These are phyloP conservation scores for Eucalyptus curtisii DNA, from an alignment of 345 rosid genomes.

Conservation along the genomic window DNA sequence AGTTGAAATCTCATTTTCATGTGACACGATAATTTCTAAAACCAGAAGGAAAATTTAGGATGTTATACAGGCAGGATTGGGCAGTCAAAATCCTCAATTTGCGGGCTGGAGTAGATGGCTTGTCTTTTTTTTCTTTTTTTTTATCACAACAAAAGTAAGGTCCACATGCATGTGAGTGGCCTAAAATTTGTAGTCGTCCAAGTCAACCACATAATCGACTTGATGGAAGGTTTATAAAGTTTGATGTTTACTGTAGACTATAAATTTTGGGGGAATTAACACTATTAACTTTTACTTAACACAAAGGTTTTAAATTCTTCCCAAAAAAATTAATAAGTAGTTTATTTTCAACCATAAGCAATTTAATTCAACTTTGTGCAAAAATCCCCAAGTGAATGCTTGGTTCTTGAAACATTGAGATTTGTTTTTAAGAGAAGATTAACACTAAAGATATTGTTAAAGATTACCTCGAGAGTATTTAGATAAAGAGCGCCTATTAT, in stretches of 20 bases:
- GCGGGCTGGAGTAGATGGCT: background rate
- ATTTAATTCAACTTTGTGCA: background rate
- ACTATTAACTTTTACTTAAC: background rate
- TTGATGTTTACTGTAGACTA: background rate
- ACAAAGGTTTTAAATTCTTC: background rate
- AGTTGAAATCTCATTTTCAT: background rate
- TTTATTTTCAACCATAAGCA: background rate
- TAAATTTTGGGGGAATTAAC: background rate
- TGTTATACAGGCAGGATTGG: background rate
- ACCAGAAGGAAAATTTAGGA: background rate
- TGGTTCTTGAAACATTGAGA: background rate
- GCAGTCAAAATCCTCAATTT: background rate
- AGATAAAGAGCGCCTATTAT: too few relatives aligned
- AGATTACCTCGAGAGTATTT: background rate
- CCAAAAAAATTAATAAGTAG: too few relatives aligned
- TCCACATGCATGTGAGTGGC: background rate
- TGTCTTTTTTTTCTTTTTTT: background rate
- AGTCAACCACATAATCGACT: background rate
- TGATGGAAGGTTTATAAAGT: background rate
- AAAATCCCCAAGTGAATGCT: background rate
- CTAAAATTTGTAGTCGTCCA: background rate
- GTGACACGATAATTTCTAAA: background rate
- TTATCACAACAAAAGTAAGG: background rate
- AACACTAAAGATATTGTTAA: background rate
- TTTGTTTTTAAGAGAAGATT: background rate